Conservation (phyloP, 148 eudicot genomes). For the Rhododendron ovatum region DNA sequence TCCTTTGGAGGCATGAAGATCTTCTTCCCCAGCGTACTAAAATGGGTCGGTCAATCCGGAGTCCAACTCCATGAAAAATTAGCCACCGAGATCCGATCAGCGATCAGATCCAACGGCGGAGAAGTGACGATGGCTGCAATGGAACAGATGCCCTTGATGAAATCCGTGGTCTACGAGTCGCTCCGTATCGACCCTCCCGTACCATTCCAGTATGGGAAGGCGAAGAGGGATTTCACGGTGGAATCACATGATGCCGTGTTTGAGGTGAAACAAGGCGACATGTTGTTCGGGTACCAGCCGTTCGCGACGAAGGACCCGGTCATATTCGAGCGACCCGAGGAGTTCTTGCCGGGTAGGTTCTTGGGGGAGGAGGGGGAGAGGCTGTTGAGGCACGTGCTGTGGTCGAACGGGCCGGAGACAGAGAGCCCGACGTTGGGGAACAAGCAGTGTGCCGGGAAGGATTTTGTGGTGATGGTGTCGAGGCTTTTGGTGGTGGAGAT, state of each 20-base stretch:
- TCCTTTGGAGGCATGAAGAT: constrained; percentile 81
- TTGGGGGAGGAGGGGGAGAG: constrained; percentile 58
- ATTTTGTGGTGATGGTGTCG: constrained; percentile 61
- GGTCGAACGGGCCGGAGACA: constrained; percentile 82
- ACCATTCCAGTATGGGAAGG: constrained; percentile 52
- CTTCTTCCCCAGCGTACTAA: constrained; percentile 58
- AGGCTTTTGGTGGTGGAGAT: constrained; percentile 65
- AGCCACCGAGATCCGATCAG: constrained; percentile 57
- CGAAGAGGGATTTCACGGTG: constrained; percentile 41
- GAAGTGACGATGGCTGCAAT: constrained; percentile 54
- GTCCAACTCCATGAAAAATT: constrained; percentile 41
- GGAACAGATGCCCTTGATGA: constrained; percentile 67
- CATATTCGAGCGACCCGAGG: constrained; percentile 61
- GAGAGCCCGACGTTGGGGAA: constrained; percentile 41
- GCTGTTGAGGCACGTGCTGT: constrained; percentile 52
- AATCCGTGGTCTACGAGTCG: constrained; percentile 72
- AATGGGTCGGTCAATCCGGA: constrained; percentile 66
- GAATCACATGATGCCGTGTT: constrained; percentile 70
- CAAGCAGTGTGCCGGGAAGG: constrained; percentile 82
- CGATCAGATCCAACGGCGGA: constrained; percentile 43
- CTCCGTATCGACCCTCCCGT: constrained; percentile 77
- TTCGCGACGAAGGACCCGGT: constrained; percentile 68
- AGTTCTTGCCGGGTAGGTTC: constrained; percentile 69
- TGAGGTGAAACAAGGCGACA: constrained; percentile 57
- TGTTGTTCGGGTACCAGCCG: constrained; percentile 74